Conservation (phyloP, 2,329 filamentous ascomycete species). For the Falciphora oryzae region DNA sequence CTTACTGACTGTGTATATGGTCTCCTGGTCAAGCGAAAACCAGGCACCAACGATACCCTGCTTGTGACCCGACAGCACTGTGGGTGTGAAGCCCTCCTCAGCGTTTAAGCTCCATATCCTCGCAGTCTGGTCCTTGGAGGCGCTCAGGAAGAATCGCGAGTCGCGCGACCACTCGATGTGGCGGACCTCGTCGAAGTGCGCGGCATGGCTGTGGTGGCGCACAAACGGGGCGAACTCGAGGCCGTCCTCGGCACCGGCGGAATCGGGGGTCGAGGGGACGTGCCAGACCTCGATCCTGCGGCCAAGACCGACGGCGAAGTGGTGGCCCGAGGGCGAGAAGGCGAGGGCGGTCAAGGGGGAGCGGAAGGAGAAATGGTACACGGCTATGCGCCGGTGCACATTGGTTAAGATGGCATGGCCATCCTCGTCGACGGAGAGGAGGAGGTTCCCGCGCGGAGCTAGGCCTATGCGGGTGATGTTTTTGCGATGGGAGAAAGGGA, state of each 20-base stretch:
- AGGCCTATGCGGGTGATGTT: constrained; percentile 88
- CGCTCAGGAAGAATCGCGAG: constrained; percentile 88
- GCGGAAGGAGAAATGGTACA: constrained; percentile 96
- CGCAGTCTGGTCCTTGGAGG: constrained; percentile 86
- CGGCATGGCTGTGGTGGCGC: constrained; percentile 75
- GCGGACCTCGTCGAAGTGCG: constrained; percentile 82
- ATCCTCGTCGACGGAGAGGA: constrained; percentile 91
- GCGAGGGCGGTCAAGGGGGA: constrained; percentile 74
- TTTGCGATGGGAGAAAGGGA: constrained; percentile 86
- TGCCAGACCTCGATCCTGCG: constrained; percentile 93
- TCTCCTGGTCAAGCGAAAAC: constrained; percentile 92
- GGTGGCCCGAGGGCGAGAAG: constrained; percentile 84
- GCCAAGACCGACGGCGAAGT: constrained; percentile 86
- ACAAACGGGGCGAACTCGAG: constrained; percentile 95
- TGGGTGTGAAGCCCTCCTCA: constrained; percentile 84
- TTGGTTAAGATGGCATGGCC: constrained; percentile 92
- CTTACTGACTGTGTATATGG: constrained; percentile 92
- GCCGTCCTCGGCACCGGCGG: constrained; percentile 57
- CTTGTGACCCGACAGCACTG: constrained; percentile 83
- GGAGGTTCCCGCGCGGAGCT: constrained; percentile 82
- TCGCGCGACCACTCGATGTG: constrained; percentile 94
- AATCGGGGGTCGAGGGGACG: constrained; percentile 82
- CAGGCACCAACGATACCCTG: constrained; percentile 91
- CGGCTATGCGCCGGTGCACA: constrained; percentile 73
- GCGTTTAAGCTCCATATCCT: constrained; percentile 90